These are phyloP conservation scores for Pinus tabuliformis DNA, from an alignment of 75 land plant genomes.

Conservation along the genomic window DNA sequence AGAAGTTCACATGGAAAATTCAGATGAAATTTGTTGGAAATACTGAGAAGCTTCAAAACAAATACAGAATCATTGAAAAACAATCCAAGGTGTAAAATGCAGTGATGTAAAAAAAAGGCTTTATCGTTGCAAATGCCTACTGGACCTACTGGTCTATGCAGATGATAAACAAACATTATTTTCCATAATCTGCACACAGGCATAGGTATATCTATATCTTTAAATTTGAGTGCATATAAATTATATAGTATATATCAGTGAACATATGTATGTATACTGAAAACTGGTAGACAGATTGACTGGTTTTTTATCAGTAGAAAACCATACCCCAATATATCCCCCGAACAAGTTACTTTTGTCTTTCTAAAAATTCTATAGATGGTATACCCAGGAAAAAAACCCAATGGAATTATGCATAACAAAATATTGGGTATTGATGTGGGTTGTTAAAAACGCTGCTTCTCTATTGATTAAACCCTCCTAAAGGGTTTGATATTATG, in stretches of 20 bases:
- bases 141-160: neutral
- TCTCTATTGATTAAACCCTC: neutral
- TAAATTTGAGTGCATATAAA: too few relatives aligned
- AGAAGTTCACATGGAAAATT: neutral
- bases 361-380: too few relatives aligned
- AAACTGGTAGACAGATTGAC: too few relatives aligned
- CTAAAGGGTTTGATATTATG: neutral
- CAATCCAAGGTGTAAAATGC: neutral
- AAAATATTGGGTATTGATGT: neutral
- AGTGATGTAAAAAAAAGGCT: neutral
- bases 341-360: too few relatives aligned
- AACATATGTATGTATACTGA: too few relatives aligned
- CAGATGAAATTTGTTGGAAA: neutral
- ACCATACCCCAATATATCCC: too few relatives aligned
- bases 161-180: neutral
- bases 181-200: too few relatives aligned
- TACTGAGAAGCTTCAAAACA: neutral
- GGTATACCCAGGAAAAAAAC: too few relatives aligned
- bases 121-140: neutral
- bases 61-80: neutral
- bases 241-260: too few relatives aligned
- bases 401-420: neutral
- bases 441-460: neutral
- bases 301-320: too few relatives aligned
- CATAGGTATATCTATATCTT: too few relatives aligned